These are phyloP conservation scores for Eucalyptus melliodora DNA, from an alignment of 345 rosid genomes.

Conservation along the genomic window DNA sequence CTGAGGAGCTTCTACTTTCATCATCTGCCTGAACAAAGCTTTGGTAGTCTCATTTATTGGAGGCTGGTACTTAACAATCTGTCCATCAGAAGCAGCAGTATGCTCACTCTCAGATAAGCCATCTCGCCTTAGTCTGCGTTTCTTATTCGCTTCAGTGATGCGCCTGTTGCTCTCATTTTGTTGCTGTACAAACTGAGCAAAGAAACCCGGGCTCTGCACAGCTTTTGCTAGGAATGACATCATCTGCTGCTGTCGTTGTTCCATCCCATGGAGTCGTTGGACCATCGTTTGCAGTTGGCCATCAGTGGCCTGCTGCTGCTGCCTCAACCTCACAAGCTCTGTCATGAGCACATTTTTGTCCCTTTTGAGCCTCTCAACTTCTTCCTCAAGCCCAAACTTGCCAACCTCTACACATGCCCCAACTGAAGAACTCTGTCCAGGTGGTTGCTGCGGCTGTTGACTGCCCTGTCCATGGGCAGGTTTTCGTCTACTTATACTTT, in stretches of 20 bases:
- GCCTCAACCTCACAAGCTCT: slow-evolving; percentile 89
- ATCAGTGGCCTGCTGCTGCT: slow-evolving; percentile 93
- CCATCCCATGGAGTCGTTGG: slow-evolving; percentile 96
- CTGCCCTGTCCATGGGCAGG: slow-evolving; percentile 64
- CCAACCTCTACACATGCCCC: slow-evolving; percentile 97
- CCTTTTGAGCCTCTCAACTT: slow-evolving; percentile 95
- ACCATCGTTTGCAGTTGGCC: slow-evolving; percentile 78
- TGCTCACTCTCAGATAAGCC: slow-evolving; percentile 35
- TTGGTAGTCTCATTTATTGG: slow-evolving; percentile 60
- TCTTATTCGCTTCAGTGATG: slow-evolving; percentile 70
- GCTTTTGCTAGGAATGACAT: slow-evolving; percentile 98
- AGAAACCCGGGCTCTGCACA: slow-evolving; percentile 85
- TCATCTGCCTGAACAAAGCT: slow-evolving; percentile 59
- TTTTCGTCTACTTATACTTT: slow-evolving; percentile 70
- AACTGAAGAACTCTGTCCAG: slow-evolving; percentile 64
- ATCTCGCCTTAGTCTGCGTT: slow-evolving; percentile 78
- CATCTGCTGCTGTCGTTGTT: slow-evolving; percentile 95
- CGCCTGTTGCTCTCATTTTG: slow-evolving; percentile 75
- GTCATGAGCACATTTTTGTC: slow-evolving; percentile 99
- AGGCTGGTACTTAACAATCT: slow-evolving; percentile 87
- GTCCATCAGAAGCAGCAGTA: slow-evolving; percentile 57
- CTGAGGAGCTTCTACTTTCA: slow-evolving; percentile 42
- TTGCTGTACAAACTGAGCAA: slow-evolving; percentile 94
- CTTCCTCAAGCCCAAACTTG: slow-evolving; percentile 94
- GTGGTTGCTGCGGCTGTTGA: slow-evolving; percentile 53